These are phyloP conservation scores for Clitopilus passeckerianus DNA, from an alignment of 768 basidiomycete genomes.

Conservation along the genomic window DNA sequence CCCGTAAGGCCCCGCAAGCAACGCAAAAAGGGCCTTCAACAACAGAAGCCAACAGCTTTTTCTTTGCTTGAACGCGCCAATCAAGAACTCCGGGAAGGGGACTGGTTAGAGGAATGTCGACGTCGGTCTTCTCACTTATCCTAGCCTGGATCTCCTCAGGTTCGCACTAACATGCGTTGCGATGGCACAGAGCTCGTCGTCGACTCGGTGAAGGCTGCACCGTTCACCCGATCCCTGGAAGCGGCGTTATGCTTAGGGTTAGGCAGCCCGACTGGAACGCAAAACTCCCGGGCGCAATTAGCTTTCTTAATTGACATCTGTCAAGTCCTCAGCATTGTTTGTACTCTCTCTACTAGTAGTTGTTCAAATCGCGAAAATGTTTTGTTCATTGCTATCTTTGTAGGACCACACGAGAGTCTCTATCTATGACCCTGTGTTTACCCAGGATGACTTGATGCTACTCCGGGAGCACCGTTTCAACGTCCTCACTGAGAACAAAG, in stretches of 20 bases:
- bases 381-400: background rate
- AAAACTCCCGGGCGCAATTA: constrained; percentile 62
- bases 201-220: constrained; percentile 21
- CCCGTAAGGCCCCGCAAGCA: constrained; percentile 49
- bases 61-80: constrained; percentile 35
- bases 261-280: constrained; percentile 63
- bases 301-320: constrained; percentile 57
- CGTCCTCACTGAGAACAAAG: constrained; percentile 40
- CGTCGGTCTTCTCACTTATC: constrained; percentile 32
- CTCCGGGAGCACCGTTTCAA: constrained; percentile 39
- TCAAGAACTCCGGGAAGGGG: constrained; percentile 41
- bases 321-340: constrained; percentile 49
- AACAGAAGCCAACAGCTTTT: constrained; percentile 24
- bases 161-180: constrained; percentile 7
- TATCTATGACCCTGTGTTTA: constrained; percentile 73
- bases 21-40: constrained; percentile 33
- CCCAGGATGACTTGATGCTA: constrained; percentile 50
- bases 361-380: constrained; percentile 3
- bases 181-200: constrained; percentile 28
- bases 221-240: constrained; percentile 16
- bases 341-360: constrained; percentile 26
- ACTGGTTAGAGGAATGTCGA: constrained; percentile 53
- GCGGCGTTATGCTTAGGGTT: constrained; percentile 66
- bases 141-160: background rate
- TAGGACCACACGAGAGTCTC: constrained; percentile 46